Evolutionary conservation across 768 basidiomycete species (phyloP).

Genomic region (Mycena rosella): DNA sequence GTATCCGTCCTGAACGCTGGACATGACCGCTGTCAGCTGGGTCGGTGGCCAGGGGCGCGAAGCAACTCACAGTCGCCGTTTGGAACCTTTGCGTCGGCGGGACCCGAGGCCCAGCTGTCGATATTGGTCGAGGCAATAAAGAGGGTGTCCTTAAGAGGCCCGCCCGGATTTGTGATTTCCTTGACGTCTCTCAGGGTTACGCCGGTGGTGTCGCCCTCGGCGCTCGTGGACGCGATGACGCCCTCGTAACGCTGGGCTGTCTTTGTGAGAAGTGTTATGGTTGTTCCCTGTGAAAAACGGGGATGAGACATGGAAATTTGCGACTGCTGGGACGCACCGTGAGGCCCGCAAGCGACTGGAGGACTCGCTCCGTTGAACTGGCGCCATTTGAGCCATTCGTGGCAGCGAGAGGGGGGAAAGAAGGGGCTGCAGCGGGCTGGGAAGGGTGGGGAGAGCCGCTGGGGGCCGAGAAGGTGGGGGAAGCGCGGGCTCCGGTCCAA

Average conservation of each 20-base stretch:
- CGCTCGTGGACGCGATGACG: slow-evolving; percentile 68
- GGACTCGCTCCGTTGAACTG: slow-evolving; percentile 66
- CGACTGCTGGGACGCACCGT: slow-evolving; percentile 59
- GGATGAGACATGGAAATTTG: slow-evolving; percentile 19
- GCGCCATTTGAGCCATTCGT: slow-evolving; percentile 63
- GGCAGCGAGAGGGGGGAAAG: slow-evolving; percentile 61
- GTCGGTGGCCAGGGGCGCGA: slow-evolving; percentile 14
- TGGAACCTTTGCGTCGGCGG: slow-evolving; percentile 75
- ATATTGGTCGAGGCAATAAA: slow-evolving; percentile 83
- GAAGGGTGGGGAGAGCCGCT: slow-evolving; percentile 53
- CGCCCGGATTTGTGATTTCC: slow-evolving; percentile 75
- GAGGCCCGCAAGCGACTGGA: slow-evolving; percentile 76
- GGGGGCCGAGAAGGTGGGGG: slow-evolving; percentile 73
- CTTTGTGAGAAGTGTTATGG: slow-evolving; percentile 82
- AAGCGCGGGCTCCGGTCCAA: slow-evolving; percentile 77
- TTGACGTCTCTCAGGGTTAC: slow-evolving; percentile 84
- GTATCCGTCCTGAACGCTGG: slow-evolving; percentile 86
- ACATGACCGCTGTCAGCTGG: slow-evolving; percentile 11
- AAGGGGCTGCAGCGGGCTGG: slow-evolving; percentile 47
- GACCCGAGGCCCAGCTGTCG: slow-evolving; percentile 79
- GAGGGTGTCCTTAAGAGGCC: slow-evolving; percentile 75
- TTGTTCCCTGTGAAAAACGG: slow-evolving; percentile 70
- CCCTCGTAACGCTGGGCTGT: slow-evolving; percentile 81
- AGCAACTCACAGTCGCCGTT: slow-evolving; percentile 77
- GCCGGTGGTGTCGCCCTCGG: slow-evolving; percentile 77